Base-by-base conservation (phyloP, 2,329 filamentous ascomycete species). In the Aspergillus luchuensis region DNA sequence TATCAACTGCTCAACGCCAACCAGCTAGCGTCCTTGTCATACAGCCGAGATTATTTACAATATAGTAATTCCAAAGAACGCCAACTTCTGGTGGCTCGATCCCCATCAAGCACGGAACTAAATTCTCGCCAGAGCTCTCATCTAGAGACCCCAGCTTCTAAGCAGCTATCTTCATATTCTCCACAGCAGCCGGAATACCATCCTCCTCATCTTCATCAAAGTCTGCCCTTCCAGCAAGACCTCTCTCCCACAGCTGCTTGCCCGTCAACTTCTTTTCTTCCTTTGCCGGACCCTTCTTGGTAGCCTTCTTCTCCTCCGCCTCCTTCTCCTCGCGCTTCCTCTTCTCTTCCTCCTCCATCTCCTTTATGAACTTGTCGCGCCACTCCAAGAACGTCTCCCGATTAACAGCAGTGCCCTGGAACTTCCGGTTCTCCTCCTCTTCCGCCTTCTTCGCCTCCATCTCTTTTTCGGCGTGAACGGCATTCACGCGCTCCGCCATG, bases 391-490 rank as follows among this genome's bases (percentile, higher is more conserved):
- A 99, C 0, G 87, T 88, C 79, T 97, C 92, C 21, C 87, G 83
- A n/a, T 88, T 98, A 19, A 99, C 95, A 33, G 87, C 84, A 38
- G 91, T 91, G 60, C 95, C 95, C 74, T 96, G 91, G 77, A 99
- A 99, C 78, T 97, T 98, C 70, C 89, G 87, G 76, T 99, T 99
- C 81, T 99, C 95, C 76, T 95, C 92, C 63, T 90, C 88, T 79
- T 99, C 95, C 1, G 71, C 82, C 70, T 86, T 84, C 7, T 84
- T 84, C 1, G 82, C 77, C 63, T 81, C 84, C 53, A 81, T 72
- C 52, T 87, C 85, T 54, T 77, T 79, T 54, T 79, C 69, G 1
- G 81, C 83, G 67, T 86, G 79, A 15, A 82, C 85, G 8, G 82
- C 89, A 60, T 87, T 86, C 71, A 88, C 86, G 49, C 95, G 88